phyloP scores from a whole-genome alignment of 495 filamentous ascomycete species.

The Penicillium crystallinum region DNA sequence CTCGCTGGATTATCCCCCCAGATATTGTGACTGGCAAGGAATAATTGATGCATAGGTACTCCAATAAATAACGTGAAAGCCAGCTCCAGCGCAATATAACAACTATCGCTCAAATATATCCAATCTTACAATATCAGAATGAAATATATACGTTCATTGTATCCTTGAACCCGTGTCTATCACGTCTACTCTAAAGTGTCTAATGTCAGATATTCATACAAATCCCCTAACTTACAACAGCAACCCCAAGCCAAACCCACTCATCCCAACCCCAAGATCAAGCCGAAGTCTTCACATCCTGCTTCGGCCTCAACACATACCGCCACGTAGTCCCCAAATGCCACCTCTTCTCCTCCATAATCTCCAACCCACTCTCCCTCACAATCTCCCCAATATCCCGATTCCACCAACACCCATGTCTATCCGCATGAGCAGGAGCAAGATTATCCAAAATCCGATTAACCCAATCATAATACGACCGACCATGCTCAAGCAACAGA shows the following conservation, averaged over 20 bases:
- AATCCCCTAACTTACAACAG: neutral
- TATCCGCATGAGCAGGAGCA: conserved; percentile 71
- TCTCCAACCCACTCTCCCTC: conserved; percentile 72
- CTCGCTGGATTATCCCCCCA: no score
- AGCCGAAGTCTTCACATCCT: neutral
- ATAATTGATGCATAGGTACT: no score
- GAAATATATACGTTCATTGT: no score
- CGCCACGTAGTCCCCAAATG: conserved; percentile 77
- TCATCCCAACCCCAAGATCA: neutral
- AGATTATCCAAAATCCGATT: conserved; percentile 73
- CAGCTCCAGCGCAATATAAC: no score
- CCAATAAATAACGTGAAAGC: no score
- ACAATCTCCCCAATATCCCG: conserved; percentile 80
- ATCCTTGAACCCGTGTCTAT: no score
- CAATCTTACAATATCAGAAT: no score
- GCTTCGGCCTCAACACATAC: conserved; percentile 52
- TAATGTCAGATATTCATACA: conserved; percentile 1
- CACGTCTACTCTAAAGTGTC: neutral
- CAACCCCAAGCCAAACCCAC: neutral
- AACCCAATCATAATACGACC: conserved; percentile 68
- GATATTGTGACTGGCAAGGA: no score
- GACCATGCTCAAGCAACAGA: conserved; percentile 86
- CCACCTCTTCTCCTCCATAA: conserved; percentile 62
- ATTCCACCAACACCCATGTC: conserved; percentile 97
- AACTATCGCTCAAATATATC: no score